These are phyloP conservation scores for Aureobasidium pullulans DNA, from an alignment of 2,329 filamentous ascomycete genomes.

Conservation along the genomic window DNA sequence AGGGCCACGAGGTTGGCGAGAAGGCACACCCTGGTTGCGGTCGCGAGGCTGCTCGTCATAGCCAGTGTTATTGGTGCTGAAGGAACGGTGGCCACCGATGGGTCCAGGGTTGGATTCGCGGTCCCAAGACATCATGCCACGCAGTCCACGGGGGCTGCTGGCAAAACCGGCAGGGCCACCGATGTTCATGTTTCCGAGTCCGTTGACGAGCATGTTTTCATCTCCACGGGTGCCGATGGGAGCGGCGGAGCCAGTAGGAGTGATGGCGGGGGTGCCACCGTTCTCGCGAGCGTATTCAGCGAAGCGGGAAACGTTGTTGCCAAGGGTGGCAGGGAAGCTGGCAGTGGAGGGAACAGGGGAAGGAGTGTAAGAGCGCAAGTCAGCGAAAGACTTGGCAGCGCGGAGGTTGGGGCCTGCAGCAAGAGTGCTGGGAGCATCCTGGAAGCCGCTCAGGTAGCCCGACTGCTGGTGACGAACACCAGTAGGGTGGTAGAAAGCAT, in stretches of 20 bases:
- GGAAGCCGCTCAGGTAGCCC: conserved; percentile 68
- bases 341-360: conserved; percentile 86
- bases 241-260: conserved; percentile 57
- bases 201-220: conserved; percentile 55
- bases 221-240: conserved; percentile 52
- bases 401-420: conserved; percentile 73
- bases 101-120: conserved; percentile 49
- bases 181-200: conserved; percentile 54
- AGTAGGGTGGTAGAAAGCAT: conserved; percentile 59
- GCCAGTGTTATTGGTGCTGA: conserved; percentile 49
- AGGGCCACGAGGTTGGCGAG: conserved; percentile 56
- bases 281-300: conserved; percentile 52
- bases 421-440: conserved; percentile 61
- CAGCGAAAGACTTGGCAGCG: conserved; percentile 92
- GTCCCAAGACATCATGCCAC: conserved; percentile 56
- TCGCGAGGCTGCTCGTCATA: conserved; percentile 51
- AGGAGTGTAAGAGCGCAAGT: conserved; percentile 88
- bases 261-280: conserved; percentile 58
- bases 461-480: conserved; percentile 73
- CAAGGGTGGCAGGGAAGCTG: conserved; percentile 68
- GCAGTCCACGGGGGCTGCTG: conserved; percentile 51
- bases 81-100: conserved; percentile 57
- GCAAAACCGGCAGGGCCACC: conserved; percentile 38
- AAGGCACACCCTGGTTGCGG: conserved; percentile 41
- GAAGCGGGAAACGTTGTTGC: conserved; percentile 55